Conservation (phyloP, 2,329 filamentous ascomycete species). For the Neonectria faginata region DNA sequence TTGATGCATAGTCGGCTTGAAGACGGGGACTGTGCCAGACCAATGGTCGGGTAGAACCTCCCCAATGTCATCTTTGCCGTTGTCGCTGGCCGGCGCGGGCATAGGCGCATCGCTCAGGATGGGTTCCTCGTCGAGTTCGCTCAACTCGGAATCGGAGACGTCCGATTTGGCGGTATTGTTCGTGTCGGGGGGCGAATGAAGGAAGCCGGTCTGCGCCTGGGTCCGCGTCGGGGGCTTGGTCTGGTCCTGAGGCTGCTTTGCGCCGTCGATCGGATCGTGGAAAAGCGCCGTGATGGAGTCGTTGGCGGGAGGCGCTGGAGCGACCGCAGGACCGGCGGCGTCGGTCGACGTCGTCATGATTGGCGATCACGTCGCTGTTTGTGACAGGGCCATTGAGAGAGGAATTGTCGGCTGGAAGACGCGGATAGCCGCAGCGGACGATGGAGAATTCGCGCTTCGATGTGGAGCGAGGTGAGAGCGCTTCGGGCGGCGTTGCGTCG, state of each 20-base stretch:
- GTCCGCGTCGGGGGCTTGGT: slow-evolving; percentile 9
- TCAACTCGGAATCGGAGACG: slow-evolving; percentile 73
- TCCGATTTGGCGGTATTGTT: slow-evolving; percentile 71
- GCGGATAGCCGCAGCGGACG: slow-evolving; percentile 33
- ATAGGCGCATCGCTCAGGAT: slow-evolving; percentile 52
- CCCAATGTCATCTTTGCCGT: slow-evolving; percentile 71
- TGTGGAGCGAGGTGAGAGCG: neutral
- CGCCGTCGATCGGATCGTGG: slow-evolving; percentile 49
- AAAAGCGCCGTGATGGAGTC: slow-evolving; percentile 43
- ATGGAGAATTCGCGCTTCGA: slow-evolving; percentile 21
- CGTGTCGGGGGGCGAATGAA: slow-evolving; percentile 74
- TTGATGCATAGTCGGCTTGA: slow-evolving; percentile 94
- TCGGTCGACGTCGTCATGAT: slow-evolving; percentile 65
- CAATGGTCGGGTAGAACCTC: slow-evolving; percentile 89
- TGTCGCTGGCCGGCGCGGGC: slow-evolving; percentile 38
- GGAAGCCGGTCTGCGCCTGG: slow-evolving; percentile 54
- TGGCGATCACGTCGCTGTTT: slow-evolving; percentile 52
- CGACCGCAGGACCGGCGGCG: slow-evolving; percentile 66
- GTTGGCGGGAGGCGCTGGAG: slow-evolving; percentile 49
- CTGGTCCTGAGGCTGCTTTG: slow-evolving; percentile 52
- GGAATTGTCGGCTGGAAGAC: slow-evolving; percentile 30
- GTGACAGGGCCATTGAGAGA: slow-evolving; percentile 51
- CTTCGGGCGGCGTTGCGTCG: slow-evolving; percentile 27
- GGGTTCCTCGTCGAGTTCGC: slow-evolving; percentile 71
- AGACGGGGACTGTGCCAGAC: slow-evolving; percentile 91